Percentiles rank a stretch among this genome's conserved stretches.
phyloP scores from a whole-genome alignment of 495 filamentous ascomycete genomes.

The Penicillium herquei region DNA sequence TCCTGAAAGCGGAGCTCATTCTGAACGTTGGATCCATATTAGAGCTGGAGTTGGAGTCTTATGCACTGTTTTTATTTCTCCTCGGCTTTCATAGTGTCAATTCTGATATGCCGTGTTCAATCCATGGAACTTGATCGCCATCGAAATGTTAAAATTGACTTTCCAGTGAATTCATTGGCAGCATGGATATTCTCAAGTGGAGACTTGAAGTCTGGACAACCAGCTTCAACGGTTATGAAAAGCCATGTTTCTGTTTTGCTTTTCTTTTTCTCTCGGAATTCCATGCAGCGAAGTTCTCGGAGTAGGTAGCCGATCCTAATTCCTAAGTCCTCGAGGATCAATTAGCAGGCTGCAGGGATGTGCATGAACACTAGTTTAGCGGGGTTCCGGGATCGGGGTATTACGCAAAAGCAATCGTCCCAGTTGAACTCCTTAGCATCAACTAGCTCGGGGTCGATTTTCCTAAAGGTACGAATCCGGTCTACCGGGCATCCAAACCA shows the following conservation, averaged over 20 bases:
- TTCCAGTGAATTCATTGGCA: too few species aligned
- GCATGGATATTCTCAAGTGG: too few species aligned
- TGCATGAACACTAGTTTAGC: too few species aligned
- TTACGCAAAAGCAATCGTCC: too few species aligned
- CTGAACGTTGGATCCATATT: too few species aligned
- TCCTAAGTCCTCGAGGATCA: background rate
- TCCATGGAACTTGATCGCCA: conserved; percentile 7
- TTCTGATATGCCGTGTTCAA: background rate
- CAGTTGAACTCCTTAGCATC: too few species aligned
- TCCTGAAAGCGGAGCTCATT: background rate
- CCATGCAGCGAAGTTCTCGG: background rate
- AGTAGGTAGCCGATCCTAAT: too few species aligned
- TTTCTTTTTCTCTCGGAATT: background rate
- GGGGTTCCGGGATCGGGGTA: too few species aligned
- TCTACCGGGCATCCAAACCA: background rate
- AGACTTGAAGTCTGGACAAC: too few species aligned
- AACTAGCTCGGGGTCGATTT: background rate
- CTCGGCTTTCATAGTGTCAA: background rate
- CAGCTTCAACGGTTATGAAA: background rate
- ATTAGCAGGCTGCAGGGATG: too few species aligned
- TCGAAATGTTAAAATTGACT: too few species aligned
- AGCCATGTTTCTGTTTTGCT: background rate
- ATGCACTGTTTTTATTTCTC: background rate
- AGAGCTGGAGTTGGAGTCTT: too few species aligned
- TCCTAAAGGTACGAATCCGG: background rate